Conservation (phyloP, 208 protist genomes). For the Blastocrithidia nonstop region DNA sequence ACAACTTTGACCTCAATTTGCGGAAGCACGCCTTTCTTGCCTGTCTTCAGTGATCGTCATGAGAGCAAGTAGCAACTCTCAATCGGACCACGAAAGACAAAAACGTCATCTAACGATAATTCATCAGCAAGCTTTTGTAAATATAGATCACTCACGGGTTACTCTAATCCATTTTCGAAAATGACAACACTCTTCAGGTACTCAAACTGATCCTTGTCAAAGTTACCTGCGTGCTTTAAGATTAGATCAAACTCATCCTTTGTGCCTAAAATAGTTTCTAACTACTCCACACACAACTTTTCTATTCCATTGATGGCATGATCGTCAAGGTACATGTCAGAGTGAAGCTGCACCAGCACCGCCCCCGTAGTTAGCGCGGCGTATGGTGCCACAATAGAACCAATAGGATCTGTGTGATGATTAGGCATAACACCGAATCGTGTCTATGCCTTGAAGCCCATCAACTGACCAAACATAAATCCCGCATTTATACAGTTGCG, state of each 20-base stretch:
- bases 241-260: conserved; percentile 77
- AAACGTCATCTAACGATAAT: conserved; percentile 73
- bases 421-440: conserved; percentile 84
- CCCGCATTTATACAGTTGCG: conserved; percentile 82
- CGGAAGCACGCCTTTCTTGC: conserved; percentile 56
- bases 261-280: conserved; percentile 55
- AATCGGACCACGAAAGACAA: conserved; percentile 76
- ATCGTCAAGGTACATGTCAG: conserved; percentile 82
- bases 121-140: conserved; percentile 54
- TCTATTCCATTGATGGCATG: conserved; percentile 83
- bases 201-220: conserved; percentile 76
- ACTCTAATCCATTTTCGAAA: conserved; percentile 61
- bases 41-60: conserved; percentile 55
- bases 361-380: conserved; percentile 74
- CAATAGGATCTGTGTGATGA: conserved; percentile 73
- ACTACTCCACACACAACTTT: conserved; percentile 83
- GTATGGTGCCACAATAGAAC: conserved; percentile 77
- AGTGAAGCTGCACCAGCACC: conserved; percentile 75
- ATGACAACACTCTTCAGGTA: conserved; percentile 69
- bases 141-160: conserved; percentile 46
- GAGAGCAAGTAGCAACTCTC: conserved; percentile 70
- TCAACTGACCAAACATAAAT: conserved; percentile 69
- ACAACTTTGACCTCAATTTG: conserved; percentile 80
- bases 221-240: conserved; percentile 79
- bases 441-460: conserved; percentile 71